Base-by-base conservation (phyloP, 2,329 filamentous ascomycete species). In the Domatiomyces globalis region DNA sequence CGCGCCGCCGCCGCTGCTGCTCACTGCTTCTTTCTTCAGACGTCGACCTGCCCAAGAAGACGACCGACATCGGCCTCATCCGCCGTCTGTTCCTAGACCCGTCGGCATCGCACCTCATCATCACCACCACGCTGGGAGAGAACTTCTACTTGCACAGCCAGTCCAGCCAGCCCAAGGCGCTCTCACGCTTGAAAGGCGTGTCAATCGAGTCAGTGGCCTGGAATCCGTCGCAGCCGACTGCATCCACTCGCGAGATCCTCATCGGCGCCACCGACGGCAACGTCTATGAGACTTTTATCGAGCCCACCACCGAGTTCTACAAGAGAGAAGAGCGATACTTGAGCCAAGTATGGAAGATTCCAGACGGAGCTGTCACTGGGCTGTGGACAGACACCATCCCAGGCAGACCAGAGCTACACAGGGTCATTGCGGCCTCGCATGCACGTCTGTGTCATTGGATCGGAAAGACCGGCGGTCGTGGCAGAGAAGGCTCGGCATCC, bases 81-180 rank as follows among this genome's bases (percentile, higher is more conserved):
- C 83, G 85, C 60, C 87, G 85, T 72, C 87, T 98, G 79, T 98
- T 98, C 71, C 84, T 98, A 63, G 92, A 98, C 64, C 90, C 92
- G 25, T 95, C 90, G 9, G 92, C 92, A 25, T 95, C 88, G 5
- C 92, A 98, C 70, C 75, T 98, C 25, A 79, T 98, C 58, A 81
- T 98, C 60, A 88, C 85, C 65, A 98, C 92, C 2, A 84, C 87
- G 4, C 79, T 88, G 43, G 88, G 88, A 65, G 92, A 98, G 68
- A 96, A 94, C 70, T 98, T 89, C 73, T 98, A 98, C 68, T 84
- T 98, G 8, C 92, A 98, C 67, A 90, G 88, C 9, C 90, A 96
- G 66, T 92, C 89, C 33, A 84, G 87, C 60, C 84, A 89, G 58
- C 88, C 90, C 2, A 87, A 92, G 57, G 78, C 83, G 6, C 74